These are phyloP conservation scores for Kwoniella dendrophila DNA, from an alignment of 768 basidiomycete genomes.

Conservation along the genomic window DNA sequence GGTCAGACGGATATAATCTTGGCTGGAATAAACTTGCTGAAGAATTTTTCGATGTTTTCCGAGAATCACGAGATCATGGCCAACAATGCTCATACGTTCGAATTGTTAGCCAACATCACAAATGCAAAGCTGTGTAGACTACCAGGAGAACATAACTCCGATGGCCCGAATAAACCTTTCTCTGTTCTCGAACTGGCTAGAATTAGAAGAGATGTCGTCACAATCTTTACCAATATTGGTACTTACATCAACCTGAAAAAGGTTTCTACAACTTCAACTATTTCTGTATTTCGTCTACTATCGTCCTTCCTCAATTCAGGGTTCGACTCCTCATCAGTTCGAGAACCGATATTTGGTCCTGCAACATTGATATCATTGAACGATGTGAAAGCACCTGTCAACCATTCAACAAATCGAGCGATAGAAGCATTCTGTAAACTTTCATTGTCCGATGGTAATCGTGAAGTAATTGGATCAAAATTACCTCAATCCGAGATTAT, in stretches of 20 bases:
- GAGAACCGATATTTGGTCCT: conserved; percentile 33
- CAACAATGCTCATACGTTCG: conserved; percentile 66
- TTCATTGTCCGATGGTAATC: conserved; percentile 74
- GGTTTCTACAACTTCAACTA: conserved; percentile 57
- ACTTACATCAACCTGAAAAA: conserved; percentile 58
- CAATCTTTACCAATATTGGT: conserved; percentile 69
- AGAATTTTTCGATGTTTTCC: conserved; percentile 74
- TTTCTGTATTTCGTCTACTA: conserved; percentile 67
- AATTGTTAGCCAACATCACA: conserved; percentile 71
- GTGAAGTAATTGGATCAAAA: conserved; percentile 66
- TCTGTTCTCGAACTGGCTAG: conserved; percentile 72
- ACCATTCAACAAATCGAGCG: conserved; percentile 61
- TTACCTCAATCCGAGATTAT: conserved; percentile 66
- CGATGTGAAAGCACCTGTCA: conserved; percentile 62
- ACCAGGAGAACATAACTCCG: conserved; percentile 8
- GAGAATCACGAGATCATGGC: conserved; percentile 74
- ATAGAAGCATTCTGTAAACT: conserved; percentile 82
- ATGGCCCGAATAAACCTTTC: conserved; percentile 61
- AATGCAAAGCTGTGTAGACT: conserved; percentile 55
- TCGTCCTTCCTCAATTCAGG: conserved; percentile 74
- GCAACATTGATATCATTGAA: conserved; percentile 48
- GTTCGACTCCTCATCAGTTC: conserved; percentile 59
- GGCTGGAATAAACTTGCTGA: conserved; percentile 74
- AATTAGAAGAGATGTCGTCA: conserved; percentile 75
- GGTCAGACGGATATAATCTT: conserved; percentile 72